Conservation (phyloP, 768 basidiomycete genomes). For the Tulasnella calospora region DNA sequence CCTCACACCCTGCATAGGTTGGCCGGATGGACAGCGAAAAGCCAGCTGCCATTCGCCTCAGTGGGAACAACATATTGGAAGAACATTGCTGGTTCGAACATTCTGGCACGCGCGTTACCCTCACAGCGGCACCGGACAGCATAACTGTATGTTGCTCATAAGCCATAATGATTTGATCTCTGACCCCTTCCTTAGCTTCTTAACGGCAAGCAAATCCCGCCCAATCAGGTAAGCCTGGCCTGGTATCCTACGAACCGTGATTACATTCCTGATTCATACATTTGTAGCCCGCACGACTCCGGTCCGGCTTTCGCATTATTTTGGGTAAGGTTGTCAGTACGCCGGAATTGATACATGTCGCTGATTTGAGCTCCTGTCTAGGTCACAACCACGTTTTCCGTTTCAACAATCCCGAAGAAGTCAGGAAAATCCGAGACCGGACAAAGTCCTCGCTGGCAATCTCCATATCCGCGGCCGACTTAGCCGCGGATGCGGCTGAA, state of each 20-base stretch:
- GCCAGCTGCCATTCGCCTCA: constrained; percentile 82
- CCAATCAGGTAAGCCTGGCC: constrained; percentile 57
- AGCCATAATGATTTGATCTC: not conserved
- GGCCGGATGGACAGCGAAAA: constrained; percentile 82
- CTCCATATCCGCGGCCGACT: constrained; percentile 60
- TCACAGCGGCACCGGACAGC: constrained; percentile 73
- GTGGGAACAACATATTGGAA: constrained; percentile 84
- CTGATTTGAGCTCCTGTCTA: constrained; percentile 34
- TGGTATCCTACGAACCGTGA: not conserved
- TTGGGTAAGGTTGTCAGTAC: constrained; percentile 53
- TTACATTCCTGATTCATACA: constrained; percentile 12
- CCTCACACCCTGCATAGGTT: constrained; percentile 46
- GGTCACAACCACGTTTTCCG: constrained; percentile 97
- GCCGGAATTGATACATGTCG: not conserved
- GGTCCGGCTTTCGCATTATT: constrained; percentile 94
- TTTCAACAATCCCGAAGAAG: constrained; percentile 93
- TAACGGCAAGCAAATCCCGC: constrained; percentile 82
- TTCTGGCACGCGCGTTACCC: constrained; percentile 71
- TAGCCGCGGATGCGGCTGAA: constrained; percentile 45
- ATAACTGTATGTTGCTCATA: constrained; percentile 58
- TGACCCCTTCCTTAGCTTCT: constrained; percentile 56
- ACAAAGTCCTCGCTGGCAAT: constrained; percentile 64
- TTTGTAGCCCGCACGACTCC: constrained; percentile 67
- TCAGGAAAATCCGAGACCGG: constrained; percentile 83
- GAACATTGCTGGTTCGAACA: constrained; percentile 94